Conservation (phyloP, 2,329 filamentous ascomycete genomes). For the Clonostachys rhizophaga region DNA sequence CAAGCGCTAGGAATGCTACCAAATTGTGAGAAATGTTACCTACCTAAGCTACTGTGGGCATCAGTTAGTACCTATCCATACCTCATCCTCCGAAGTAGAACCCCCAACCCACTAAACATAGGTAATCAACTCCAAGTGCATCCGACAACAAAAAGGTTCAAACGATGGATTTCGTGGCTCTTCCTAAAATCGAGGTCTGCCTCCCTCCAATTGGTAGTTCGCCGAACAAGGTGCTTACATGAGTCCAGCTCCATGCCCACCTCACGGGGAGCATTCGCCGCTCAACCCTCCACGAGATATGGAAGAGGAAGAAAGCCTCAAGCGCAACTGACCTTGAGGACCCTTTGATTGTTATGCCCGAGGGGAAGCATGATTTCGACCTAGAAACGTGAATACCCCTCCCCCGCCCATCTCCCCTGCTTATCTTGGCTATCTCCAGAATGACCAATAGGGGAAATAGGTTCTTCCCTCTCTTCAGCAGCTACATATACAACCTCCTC, state of each 20-base stretch:
- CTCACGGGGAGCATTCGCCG: slow-evolving; percentile 74
- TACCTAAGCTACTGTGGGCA: too few species aligned
- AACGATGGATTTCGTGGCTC: slow-evolving; percentile 36
- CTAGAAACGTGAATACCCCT: slow-evolving; percentile 54
- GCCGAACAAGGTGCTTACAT: too few species aligned
- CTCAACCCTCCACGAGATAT: slow-evolving; percentile 69
- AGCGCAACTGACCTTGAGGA: slow-evolving; percentile 56
- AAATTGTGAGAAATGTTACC: not conserved
- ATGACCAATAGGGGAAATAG: slow-evolving; percentile 26
- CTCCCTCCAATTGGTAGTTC: not conserved
- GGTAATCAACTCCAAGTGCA: not conserved
- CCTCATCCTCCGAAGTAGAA: too few species aligned
- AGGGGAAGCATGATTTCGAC: slow-evolving; percentile 67
- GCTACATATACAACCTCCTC: slow-evolving; percentile 74
- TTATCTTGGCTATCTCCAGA: not conserved
- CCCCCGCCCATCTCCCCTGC: not conserved
- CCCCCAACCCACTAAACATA: not conserved
- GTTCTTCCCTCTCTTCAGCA: slow-evolving; percentile 75
- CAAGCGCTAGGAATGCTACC: not conserved
- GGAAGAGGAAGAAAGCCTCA: slow-evolving; percentile 53
- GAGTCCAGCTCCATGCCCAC: slow-evolving; percentile 70
- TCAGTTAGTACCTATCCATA: too few species aligned
- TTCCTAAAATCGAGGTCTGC: slow-evolving; percentile 51
- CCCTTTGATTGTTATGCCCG: slow-evolving; percentile 63
- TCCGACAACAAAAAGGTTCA: not conserved